A percentile compares a stretch with the other conserved stretches of the same genome.
phyloP scores from a whole-genome alignment of 1,139 yeast species.

The Candida sp. region DNA sequence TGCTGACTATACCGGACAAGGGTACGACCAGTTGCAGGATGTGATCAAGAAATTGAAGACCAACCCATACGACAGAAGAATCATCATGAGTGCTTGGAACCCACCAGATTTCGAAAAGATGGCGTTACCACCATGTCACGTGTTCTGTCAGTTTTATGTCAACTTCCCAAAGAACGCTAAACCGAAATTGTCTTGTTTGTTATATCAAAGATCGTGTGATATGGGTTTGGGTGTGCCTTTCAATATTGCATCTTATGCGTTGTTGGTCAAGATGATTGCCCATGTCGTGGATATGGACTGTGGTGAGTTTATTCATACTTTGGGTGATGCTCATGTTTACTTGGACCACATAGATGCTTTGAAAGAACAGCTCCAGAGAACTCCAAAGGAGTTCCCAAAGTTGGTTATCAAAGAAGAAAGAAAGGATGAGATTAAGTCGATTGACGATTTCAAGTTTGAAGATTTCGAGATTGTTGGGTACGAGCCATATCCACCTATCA shows the following conservation, averaged over 20 bases:
- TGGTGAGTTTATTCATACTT: slow-evolving; percentile 92
- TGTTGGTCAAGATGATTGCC: slow-evolving; percentile 94
- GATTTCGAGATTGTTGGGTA: slow-evolving; percentile 85
- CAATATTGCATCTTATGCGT: slow-evolving; percentile 95
- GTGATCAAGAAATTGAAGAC: slow-evolving; percentile 80
- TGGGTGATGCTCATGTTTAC: slow-evolving; percentile 98
- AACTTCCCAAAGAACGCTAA: slow-evolving; percentile 59
- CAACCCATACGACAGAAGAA: slow-evolving; percentile 93
- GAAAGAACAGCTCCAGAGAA: slow-evolving; percentile 73
- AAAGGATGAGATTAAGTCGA: slow-evolving; percentile 51
- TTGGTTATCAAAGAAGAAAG: slow-evolving; percentile 66
- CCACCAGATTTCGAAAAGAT: slow-evolving; percentile 91
- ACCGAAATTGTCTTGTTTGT: slow-evolving; percentile 81
- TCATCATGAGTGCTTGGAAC: slow-evolving; percentile 97
- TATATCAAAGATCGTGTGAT: slow-evolving; percentile 98
- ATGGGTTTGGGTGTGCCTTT: slow-evolving; percentile 99
- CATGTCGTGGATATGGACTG: slow-evolving; percentile 93
- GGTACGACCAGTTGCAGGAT: slow-evolving; percentile 87
- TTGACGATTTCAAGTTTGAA: slow-evolving; percentile 88
- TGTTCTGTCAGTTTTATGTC: slow-evolving; percentile 94
- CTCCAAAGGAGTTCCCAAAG: slow-evolving; percentile 82
- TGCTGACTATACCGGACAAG: slow-evolving; percentile 84
- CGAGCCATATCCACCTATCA: slow-evolving; percentile 81
- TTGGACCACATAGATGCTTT: slow-evolving; percentile 92
- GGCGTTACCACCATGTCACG: slow-evolving; percentile 99